Conservation (phyloP, 768 basidiomycete genomes). For the Kwoniella dendrophila region DNA sequence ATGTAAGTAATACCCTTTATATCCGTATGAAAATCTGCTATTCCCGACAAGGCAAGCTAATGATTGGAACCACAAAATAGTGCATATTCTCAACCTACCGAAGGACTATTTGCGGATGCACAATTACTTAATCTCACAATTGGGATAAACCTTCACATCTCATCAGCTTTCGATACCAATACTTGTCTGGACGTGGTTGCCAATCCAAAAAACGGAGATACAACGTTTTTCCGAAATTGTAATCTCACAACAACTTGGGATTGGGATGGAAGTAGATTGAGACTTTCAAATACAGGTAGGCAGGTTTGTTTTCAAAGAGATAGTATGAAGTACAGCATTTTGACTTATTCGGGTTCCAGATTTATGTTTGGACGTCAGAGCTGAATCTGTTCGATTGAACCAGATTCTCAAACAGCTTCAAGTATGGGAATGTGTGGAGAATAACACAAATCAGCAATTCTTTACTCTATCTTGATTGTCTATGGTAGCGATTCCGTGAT, state of each 20-base stretch:
- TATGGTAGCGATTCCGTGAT: neutral
- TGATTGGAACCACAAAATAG: neutral
- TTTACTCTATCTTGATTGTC: neutral
- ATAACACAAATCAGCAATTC: constrained; percentile 26
- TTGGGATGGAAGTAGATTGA: constrained; percentile 4
- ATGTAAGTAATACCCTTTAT: constrained; percentile 3
- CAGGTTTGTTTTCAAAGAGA: neutral
- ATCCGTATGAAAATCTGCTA: neutral
- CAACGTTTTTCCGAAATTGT: neutral
- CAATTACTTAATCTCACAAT: constrained; percentile 8
- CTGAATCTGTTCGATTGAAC: neutral
- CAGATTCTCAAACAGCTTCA: constrained; percentile 10
- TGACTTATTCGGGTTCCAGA: neutral
- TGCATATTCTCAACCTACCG: constrained; percentile 15
- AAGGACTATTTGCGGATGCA: neutral
- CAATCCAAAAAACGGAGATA: neutral
- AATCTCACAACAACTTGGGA: neutral
- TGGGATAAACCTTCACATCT: constrained; percentile 5
- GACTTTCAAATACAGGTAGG: constrained; percentile 1
- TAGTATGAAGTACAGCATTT: neutral
- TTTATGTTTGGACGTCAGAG: constrained; percentile 12
- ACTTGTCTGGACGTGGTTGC: constrained; percentile 6
- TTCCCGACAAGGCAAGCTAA: neutral
- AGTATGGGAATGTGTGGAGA: constrained; percentile 18
- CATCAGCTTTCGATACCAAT: neutral